Base-by-base conservation (phyloP, 768 basidiomycete species). In the Lentinus brumalis region DNA sequence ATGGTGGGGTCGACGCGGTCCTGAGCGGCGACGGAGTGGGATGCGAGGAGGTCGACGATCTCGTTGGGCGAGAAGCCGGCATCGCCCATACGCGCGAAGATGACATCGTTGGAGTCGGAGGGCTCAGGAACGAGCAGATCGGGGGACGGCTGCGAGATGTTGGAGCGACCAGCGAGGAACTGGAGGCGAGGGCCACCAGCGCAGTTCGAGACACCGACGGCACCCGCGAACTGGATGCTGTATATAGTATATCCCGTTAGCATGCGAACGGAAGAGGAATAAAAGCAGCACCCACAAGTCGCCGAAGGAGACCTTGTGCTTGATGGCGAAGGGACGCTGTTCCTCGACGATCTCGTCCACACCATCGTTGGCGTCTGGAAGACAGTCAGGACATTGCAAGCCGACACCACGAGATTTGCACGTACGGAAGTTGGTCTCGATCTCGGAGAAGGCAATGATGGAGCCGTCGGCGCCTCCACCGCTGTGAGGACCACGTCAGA, bases 361-460 rank as follows among this genome's bases (percentile, higher is more conserved):
- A 30, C 80, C 79, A 18, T 60, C 40, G 50, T 66, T 66, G 21
- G 62, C 65, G 44, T 53, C 40, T 53, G 40, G n/a, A 35, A 16
- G 35, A 2, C 1, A 41, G 38, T 40, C 10, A 47, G 29, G 7
- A 53, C 29, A 31, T 26, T 32, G 31, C 21, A 31, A 11, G 15
- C 5, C 15, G 44, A 16, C 10, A 9, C 15, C 8, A 7, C 15
- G 12, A 16, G 30, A 31, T 5, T 2, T 10, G 35, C 3, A 26
- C 52, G 18, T 21, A 53, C 52, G 57, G 66, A 67, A 66, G 53
- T 61, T 54, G 35, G 75, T 68, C 66, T 83, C 82, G 41, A 76
- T 75, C 11, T 75, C 72, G 35, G 69, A 65, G 69, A 83, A 82
- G 4, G 71, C 70, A 60, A 81, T 74, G 63, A 83, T 77, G 3